phyloP scores from a whole-genome alignment of 2,329 filamentous ascomycete genomes.

The Clarireedia monteithiana region DNA sequence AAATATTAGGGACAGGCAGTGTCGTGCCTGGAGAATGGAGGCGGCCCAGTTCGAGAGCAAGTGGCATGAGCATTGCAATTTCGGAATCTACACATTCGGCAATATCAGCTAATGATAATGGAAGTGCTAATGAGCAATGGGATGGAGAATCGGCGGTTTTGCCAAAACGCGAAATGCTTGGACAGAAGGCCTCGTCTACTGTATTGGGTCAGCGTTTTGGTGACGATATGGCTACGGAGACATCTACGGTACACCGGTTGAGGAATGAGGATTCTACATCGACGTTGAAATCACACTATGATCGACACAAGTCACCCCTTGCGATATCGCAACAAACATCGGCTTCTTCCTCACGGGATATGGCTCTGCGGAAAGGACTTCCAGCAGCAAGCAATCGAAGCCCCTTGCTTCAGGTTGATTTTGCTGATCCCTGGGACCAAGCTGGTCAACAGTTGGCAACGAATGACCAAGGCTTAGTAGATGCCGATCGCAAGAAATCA shows the following conservation, averaged over 20 bases:
- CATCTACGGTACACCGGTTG: slow-evolving; percentile 28
- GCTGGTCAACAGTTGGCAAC: background rate
- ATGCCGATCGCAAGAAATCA: slow-evolving; percentile 22
- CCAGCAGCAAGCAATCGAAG: slow-evolving; percentile 24
- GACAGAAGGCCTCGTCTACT: slow-evolving; percentile 39
- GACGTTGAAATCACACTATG: slow-evolving; percentile 39
- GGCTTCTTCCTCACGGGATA: slow-evolving; percentile 34
- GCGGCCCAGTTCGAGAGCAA: slow-evolving; percentile 28
- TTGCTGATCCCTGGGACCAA: slow-evolving; percentile 4
- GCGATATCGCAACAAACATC: slow-evolving; percentile 36
- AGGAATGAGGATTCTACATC: slow-evolving; percentile 35
- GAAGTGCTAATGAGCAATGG: slow-evolving; percentile 20
- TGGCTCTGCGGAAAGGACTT: slow-evolving; percentile 31
- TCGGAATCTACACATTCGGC: slow-evolving; percentile 26
- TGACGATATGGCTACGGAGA: slow-evolving; percentile 30
- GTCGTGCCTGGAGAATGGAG: slow-evolving; percentile 19
- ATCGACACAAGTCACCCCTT: slow-evolving; percentile 34
- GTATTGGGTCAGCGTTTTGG: slow-evolving; percentile 33
- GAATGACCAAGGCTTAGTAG: background rate
- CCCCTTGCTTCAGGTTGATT: slow-evolving; percentile 22
- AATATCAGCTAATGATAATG: slow-evolving; percentile 18
- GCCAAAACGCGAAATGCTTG: slow-evolving; percentile 26
- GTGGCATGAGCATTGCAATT: slow-evolving; percentile 34
- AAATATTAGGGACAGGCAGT: slow-evolving; percentile 20
- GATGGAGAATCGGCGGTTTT: slow-evolving; percentile 23